These are phyloP conservation scores for Saxophila tyrrhenica DNA, from an alignment of 495 filamentous ascomycete genomes.

Conservation along the genomic window DNA sequence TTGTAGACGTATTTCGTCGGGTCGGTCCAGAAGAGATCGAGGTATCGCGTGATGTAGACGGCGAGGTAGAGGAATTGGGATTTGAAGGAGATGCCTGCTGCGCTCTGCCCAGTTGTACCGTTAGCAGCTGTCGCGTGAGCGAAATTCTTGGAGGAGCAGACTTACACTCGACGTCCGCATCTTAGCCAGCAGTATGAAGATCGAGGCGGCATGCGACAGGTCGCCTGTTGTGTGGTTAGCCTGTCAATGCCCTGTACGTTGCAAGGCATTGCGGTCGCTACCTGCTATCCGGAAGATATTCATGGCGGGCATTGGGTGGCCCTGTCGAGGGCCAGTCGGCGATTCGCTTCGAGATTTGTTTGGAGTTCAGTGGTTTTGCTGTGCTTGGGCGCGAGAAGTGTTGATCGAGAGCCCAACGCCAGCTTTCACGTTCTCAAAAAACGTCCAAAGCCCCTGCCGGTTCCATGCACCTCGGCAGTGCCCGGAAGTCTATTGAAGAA, in stretches of 20 bases:
- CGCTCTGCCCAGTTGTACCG: conserved; percentile 55
- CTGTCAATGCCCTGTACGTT: conserved; percentile 1
- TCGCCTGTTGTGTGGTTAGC: conserved; percentile 48
- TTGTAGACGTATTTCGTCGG: conserved; percentile 61
- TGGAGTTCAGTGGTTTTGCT: background rate
- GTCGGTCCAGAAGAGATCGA: conserved; percentile 81
- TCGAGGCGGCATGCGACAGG: conserved; percentile 88
- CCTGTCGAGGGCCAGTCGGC: background rate
- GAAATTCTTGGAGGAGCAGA: background rate
- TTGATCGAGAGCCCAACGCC: too few species aligned
- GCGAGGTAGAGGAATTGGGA: conserved; percentile 88
- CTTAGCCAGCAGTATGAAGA: conserved; percentile 89
- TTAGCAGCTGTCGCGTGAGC: background rate
- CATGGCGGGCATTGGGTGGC: conserved; percentile 26
- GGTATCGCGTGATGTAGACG: conserved; percentile 86
- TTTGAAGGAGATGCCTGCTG: conserved; percentile 94
- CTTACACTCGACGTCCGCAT: conserved; percentile 82
- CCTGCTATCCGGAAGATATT: conserved; percentile 84
- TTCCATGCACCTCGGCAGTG: too few species aligned
- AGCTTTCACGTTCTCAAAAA: background rate
- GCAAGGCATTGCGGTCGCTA: conserved; percentile 34
- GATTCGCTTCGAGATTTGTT: background rate
- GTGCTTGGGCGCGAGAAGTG: background rate
- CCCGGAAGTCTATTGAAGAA: too few species aligned
- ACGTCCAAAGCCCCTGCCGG: background rate